Evolutionary conservation across 2,329 filamentous ascomycete species (phyloP), one percentile per base, ranked within the genome.

Genomic region (Escovopsis sp.): DNA sequence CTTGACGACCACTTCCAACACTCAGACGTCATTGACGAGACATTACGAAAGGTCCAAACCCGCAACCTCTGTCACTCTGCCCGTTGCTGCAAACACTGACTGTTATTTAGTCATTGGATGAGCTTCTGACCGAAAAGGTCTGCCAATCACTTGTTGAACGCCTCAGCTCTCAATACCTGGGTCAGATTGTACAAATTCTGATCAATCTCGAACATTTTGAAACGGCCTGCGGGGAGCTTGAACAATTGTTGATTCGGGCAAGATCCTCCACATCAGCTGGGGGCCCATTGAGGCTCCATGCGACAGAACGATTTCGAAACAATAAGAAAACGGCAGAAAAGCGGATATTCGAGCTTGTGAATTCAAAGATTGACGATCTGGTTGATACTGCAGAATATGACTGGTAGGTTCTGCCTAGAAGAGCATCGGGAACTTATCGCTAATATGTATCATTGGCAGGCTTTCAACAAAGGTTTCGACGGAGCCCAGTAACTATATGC

Each of bases 181-280:
- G 91, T 3, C 91, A 98, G 59, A 96, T 98, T 49, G 91, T 98
- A 20, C 91, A 98, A 58, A 98, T 98, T 51, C 70, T 98, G 40
- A 98, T 94, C 55, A 98, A 98, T 56, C 66, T 98, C 14, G 89
- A 96, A 58, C 87, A 98, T 60, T 96, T 98, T 58, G 89, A 96
- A 63, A 84, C 76, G 38, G 91, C 91, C 5, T 96, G 91, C 57
- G 76, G 79, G 51, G 87, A 96, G 54, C 71, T 98, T 1, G 88
- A 98, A 64, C 74, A 82, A 43, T 71, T 95, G 2, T 72, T 98
- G 32, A 86, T 89, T 40, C 75, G 84, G 52, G 87, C 87, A 2
- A 78, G 89, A 39, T 88, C 85, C 7, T 86, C 85, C 6, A 80
- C 78, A 11, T 85, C 83, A 1, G 81, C 83, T 2, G 84, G 85